Evolutionary conservation across 495 filamentous ascomycete species (phyloP).

Genomic region (Daldinia decipiens): DNA sequence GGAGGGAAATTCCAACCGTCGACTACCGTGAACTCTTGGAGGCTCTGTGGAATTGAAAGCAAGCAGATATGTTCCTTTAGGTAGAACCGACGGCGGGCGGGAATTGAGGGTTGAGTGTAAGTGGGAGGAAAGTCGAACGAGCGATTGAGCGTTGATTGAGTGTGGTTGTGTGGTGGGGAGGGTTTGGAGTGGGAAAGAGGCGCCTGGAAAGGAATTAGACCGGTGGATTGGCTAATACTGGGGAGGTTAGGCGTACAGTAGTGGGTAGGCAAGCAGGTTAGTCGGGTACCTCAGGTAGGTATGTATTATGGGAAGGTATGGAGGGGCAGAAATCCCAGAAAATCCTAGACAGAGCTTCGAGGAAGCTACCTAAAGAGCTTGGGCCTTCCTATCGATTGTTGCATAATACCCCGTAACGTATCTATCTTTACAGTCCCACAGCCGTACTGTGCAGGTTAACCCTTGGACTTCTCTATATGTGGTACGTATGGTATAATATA

Average conservation of each 20-base stretch:
- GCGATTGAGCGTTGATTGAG: constrained; percentile 34
- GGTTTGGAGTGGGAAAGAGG: constrained; percentile 32
- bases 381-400: constrained; percentile 37
- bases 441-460: neutral
- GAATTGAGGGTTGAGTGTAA: constrained; percentile 36
- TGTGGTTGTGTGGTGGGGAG: constrained; percentile 42
- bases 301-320: constrained; percentile 9
- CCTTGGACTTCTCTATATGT: neutral
- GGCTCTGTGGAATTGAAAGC: constrained; percentile 31
- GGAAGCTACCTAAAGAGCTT: constrained; percentile 25
- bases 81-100: constrained; percentile 38
- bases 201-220: constrained; percentile 39
- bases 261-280: constrained; percentile 30
- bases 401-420: constrained; percentile 9
- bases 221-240: constrained; percentile 43
- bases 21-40: constrained; percentile 35
- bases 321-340: constrained; percentile 27
- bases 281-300: constrained; percentile 29
- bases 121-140: constrained; percentile 36
- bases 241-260: constrained; percentile 36
- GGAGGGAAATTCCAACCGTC: constrained; percentile 35
- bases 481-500: constrained; percentile 1
- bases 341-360: constrained; percentile 32
- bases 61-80: constrained; percentile 19
- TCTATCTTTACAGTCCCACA: neutral